Evolutionary conservation across 2,329 filamentous ascomycete species (phyloP).

Genomic region (Emmonsiellopsis sp.): DNA sequence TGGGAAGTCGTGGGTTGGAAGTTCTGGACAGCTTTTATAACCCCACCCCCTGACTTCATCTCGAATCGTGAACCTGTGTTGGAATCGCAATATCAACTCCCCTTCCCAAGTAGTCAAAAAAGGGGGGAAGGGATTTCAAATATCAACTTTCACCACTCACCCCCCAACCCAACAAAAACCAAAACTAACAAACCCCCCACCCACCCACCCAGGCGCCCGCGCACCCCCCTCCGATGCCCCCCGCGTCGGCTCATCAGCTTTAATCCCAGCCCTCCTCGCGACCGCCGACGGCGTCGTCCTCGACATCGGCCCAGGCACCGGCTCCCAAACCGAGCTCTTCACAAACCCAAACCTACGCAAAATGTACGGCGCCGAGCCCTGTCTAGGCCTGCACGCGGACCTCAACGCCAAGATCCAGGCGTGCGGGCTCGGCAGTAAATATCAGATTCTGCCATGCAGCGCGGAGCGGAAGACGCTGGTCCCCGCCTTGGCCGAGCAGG

Average conservation of each 20-base stretch:
- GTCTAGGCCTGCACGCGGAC: slow-evolving; percentile 36
- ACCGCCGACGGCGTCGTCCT: slow-evolving; percentile 36
- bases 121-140: no score
- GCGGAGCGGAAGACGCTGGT: slow-evolving; percentile 40
- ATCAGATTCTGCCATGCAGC: slow-evolving; percentile 41
- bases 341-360: slow-evolving; percentile 32
- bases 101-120: no score
- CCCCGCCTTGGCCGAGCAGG: slow-evolving; percentile 35
- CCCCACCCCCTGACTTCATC: no score
- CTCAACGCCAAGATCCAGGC: slow-evolving; percentile 33
- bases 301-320: slow-evolving; percentile 45
- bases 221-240: slow-evolving; percentile 4
- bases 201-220: slow-evolving; percentile 2
- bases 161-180: neutral
- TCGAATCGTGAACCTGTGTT: no score
- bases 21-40: no score
- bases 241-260: slow-evolving; percentile 23
- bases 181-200: neutral
- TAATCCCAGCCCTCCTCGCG: slow-evolving; percentile 34
- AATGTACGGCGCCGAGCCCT: slow-evolving; percentile 50
- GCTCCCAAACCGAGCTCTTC: slow-evolving; percentile 42
- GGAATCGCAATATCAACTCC: no score
- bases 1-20: neutral
- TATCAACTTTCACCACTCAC: no score
- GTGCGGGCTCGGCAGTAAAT: slow-evolving; percentile 38